These are phyloP conservation scores for Metschnikowia continentalis DNA, from an alignment of 805 yeast species.

Conservation along the genomic window DNA sequence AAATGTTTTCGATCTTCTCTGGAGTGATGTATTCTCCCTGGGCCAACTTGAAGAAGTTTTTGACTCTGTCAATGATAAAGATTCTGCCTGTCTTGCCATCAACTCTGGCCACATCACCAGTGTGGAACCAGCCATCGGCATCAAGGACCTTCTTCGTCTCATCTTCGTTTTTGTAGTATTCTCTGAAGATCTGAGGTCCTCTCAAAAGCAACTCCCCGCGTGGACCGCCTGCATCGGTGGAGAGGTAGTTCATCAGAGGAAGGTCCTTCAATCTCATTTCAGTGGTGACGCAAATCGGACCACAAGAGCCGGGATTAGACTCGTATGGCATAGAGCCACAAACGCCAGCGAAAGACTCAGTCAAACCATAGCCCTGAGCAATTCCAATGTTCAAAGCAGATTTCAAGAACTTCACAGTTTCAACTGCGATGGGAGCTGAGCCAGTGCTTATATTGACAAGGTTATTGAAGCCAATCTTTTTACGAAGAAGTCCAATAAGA, in stretches of 20 bases:
- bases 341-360: constrained; percentile 27
- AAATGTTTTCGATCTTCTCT: constrained; percentile 17
- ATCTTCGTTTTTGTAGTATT: constrained; percentile 25
- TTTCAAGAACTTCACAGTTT: constrained; percentile 22
- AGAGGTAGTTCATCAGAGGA: constrained; percentile 23
- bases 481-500: constrained; percentile 24
- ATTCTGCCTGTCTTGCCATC: constrained; percentile 26
- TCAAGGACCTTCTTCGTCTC: constrained; percentile 20
- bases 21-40: constrained; percentile 21
- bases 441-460: constrained; percentile 23
- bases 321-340: constrained; percentile 17
- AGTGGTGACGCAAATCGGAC: constrained; percentile 16
- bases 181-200: constrained; percentile 23
- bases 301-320: constrained; percentile 23
- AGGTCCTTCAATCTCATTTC: constrained; percentile 22
- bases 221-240: constrained; percentile 23
- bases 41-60: constrained; percentile 20
- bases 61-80: constrained; percentile 28
- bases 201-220: constrained; percentile 26
- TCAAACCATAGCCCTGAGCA: constrained; percentile 35
- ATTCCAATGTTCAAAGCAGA: constrained; percentile 23
- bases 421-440: constrained; percentile 23
- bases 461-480: constrained; percentile 32
- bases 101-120: constrained; percentile 46
- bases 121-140: constrained; percentile 26